Conservation (phyloP, 306 rosid genomes). For the Myrica gale region DNA sequence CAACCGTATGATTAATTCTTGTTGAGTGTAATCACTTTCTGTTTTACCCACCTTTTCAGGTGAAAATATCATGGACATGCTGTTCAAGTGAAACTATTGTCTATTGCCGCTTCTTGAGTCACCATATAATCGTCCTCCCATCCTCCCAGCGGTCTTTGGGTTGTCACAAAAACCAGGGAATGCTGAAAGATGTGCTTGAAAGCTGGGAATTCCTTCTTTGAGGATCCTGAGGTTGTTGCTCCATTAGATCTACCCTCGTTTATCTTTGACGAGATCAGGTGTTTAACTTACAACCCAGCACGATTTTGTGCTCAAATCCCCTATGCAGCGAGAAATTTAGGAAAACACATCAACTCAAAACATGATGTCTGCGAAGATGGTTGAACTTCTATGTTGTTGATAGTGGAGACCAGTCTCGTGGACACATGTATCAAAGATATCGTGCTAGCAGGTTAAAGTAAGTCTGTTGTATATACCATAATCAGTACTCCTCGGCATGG, state of each 20-base stretch:
- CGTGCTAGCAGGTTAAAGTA: slow-evolving; percentile 26
- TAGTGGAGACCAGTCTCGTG: slow-evolving; percentile 22
- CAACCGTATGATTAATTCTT: slow-evolving; percentile 16
- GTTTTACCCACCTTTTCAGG: not conserved
- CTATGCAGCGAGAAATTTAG: slow-evolving; percentile 32
- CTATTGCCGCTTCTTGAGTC: slow-evolving; percentile 16
- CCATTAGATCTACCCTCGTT: slow-evolving; percentile 42
- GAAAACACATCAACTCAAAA: slow-evolving; percentile 37
- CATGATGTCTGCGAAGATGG: slow-evolving; percentile 68
- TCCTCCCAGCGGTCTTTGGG: slow-evolving; percentile 30
- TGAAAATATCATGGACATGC: too few relatives aligned
- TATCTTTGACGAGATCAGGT: slow-evolving; percentile 47
- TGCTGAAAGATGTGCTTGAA: slow-evolving; percentile 94
- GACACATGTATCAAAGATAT: slow-evolving; percentile 18
- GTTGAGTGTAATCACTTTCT: slow-evolving; percentile 2
- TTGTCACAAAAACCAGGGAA: slow-evolving; percentile 58
- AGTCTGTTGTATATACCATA: slow-evolving; percentile 15
- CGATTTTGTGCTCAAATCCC: slow-evolving; percentile 35
- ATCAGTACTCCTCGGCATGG: slow-evolving; percentile 45
- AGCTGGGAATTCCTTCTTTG: slow-evolving; percentile 45
- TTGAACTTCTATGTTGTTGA: slow-evolving; percentile 43
- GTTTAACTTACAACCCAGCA: slow-evolving; percentile 33
- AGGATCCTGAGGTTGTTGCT: slow-evolving; percentile 40
- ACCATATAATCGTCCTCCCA: not conserved
- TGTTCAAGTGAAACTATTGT: slow-evolving; percentile 18